Conservation (phyloP, 805 yeast genomes). For the Starmera dryadoides region DNA sequence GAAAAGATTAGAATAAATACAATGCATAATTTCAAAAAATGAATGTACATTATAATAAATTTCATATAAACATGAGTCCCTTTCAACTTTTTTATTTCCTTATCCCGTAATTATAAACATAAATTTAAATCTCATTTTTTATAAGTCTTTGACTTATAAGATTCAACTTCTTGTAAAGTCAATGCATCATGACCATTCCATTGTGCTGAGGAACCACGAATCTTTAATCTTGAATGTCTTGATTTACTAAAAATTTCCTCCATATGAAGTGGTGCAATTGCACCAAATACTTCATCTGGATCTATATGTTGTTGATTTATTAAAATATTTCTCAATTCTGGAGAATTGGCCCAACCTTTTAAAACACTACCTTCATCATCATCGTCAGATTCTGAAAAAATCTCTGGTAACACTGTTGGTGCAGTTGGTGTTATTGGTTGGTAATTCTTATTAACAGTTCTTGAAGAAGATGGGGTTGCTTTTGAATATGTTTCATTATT, state of each 20-base stretch:
- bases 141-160: slow-evolving; percentile 36
- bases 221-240: slow-evolving; percentile 41
- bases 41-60: too few relatives aligned
- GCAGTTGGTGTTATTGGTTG: slow-evolving; percentile 14
- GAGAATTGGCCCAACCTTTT: slow-evolving; percentile 58
- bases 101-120: too few relatives aligned
- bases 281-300: slow-evolving; percentile 69
- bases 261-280: slow-evolving; percentile 59
- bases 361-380: slow-evolving; percentile 41
- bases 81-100: too few relatives aligned
- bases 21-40: too few relatives aligned
- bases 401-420: slow-evolving; percentile 33
- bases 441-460: not conserved
- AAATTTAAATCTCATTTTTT: slow-evolving; percentile 3
- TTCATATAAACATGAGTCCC: too few relatives aligned
- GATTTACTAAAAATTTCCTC: slow-evolving; percentile 58
- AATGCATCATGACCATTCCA: slow-evolving; percentile 42
- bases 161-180: slow-evolving; percentile 38
- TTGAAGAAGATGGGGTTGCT: not conserved
- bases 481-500: slow-evolving; percentile 12
- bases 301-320: slow-evolving; percentile 44
- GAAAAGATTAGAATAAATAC: slow-evolving; percentile 24
- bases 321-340: slow-evolving; percentile 41
- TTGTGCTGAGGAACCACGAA: slow-evolving; percentile 41
- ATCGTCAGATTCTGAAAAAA: slow-evolving; percentile 46